These are phyloP conservation scores for Rhizophagus prolifer DNA, from an alignment of 192 early-diverging fungal genomes.

Conservation along the genomic window DNA sequence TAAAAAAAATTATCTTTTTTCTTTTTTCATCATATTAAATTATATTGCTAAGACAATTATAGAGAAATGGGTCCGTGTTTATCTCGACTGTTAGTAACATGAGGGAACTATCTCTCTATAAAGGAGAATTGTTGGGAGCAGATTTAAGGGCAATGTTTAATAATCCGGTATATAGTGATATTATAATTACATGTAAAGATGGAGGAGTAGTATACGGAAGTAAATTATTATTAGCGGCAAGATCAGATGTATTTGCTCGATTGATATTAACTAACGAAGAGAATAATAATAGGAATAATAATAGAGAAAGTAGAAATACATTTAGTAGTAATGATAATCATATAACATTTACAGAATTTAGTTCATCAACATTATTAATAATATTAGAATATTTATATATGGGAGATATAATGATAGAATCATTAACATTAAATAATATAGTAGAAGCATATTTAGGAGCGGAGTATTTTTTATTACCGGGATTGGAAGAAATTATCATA, in stretches of 20 bases:
- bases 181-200: slow-evolving; percentile 1
- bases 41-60: neutral
- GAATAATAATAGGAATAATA: neutral
- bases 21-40: neutral
- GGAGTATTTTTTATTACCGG: slow-evolving; percentile 10
- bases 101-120: neutral
- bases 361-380: slow-evolving; percentile 1
- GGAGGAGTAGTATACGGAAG: neutral
- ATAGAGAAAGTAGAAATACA: neutral
- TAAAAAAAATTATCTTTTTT: neutral
- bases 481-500: slow-evolving; percentile 11
- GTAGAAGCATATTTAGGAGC: slow-evolving; percentile 18
- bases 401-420: neutral
- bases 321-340: neutral
- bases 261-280: neutral
- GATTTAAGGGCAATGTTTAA: slow-evolving; percentile 5
- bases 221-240: slow-evolving; percentile 19
- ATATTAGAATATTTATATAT: slow-evolving; percentile 29
- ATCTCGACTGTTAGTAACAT: neutral
- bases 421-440: slow-evolving; percentile 5
- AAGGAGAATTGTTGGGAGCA: neutral
- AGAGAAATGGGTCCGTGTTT: neutral
- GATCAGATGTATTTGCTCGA: slow-evolving; percentile 10
- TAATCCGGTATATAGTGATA: slow-evolving; percentile 16
- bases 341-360: slow-evolving; percentile 18